phyloP scores from a whole-genome alignment of 495 filamentous ascomycete species.

The Alectoria sarmentosa region DNA sequence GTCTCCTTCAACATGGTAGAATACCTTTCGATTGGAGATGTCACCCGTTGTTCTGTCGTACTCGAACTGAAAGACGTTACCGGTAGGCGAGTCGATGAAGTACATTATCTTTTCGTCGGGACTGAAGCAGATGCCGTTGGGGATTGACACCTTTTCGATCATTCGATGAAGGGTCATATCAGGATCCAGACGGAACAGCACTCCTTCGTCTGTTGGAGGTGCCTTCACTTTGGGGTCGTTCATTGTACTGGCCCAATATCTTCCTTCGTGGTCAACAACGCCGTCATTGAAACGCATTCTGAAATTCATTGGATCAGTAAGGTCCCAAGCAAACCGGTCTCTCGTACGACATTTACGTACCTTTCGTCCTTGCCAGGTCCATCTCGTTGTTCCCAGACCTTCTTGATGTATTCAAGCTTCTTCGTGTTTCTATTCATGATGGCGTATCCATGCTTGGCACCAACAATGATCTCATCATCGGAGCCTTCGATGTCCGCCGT shows the following conservation, averaged over 20 bases:
- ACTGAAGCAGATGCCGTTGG: conserved; percentile 77
- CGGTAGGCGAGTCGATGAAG: conserved; percentile 71
- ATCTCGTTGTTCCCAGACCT: conserved; percentile 45
- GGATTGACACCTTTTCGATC: conserved; percentile 63
- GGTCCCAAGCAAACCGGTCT: conserved; percentile 15
- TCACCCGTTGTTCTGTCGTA: conserved; percentile 56
- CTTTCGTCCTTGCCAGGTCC: conserved; percentile 42
- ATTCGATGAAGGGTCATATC: conserved; percentile 54
- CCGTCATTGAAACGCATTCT: conserved; percentile 67
- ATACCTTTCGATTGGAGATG: conserved; percentile 60
- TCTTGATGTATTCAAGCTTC: conserved; percentile 52
- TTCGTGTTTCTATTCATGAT: conserved; percentile 62
- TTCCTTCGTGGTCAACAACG: conserved; percentile 67
- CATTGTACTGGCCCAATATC: conserved; percentile 89
- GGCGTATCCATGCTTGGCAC: conserved; percentile 74
- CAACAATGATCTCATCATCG: conserved; percentile 64
- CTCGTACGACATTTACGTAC: conserved; percentile 27
- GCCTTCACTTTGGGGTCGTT: conserved; percentile 49
- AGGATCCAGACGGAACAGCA: conserved; percentile 57
- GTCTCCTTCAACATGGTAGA: conserved; percentile 50
- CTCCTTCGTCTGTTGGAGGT: conserved; percentile 38
- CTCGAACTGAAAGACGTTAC: conserved; percentile 66
- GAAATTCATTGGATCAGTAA: conserved; percentile 7
- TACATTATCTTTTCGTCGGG: conserved; percentile 69
- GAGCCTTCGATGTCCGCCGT: conserved; percentile 75